These are phyloP conservation scores for Colletotrichum higginsianum DNA, from an alignment of 2,329 filamentous ascomycete genomes.

Conservation along the genomic window DNA sequence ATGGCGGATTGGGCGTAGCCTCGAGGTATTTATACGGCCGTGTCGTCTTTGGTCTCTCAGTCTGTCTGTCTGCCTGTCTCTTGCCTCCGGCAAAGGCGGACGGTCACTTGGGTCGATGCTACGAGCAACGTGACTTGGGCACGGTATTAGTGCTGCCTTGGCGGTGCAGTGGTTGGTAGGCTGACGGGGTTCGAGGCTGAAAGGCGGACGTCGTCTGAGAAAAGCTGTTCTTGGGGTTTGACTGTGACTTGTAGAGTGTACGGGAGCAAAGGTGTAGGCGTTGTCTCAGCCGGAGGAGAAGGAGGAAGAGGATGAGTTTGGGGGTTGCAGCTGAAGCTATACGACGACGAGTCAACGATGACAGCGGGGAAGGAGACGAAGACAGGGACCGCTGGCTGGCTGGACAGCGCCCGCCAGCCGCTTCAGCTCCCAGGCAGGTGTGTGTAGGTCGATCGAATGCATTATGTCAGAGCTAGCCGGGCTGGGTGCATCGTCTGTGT, in stretches of 20 bases:
- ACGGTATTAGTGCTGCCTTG: constrained; percentile 31
- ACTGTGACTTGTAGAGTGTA: constrained; percentile 1
- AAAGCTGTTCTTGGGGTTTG: constrained; percentile 10
- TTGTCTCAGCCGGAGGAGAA: constrained; percentile 24
- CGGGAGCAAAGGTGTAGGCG: constrained; percentile 5
- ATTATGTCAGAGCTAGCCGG: constrained; percentile 36
- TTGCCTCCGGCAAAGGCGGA: constrained; percentile 12
- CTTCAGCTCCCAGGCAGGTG: constrained; percentile 45
- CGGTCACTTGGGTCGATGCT: constrained; percentile 30
- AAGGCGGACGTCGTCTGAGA: constrained; percentile 8
- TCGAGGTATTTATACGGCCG: constrained; percentile 16
- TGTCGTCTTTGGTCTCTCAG: background rate
- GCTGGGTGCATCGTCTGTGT: constrained; percentile 25
- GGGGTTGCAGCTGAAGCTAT: background rate
- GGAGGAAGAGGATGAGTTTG: background rate
- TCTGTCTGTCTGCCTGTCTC: background rate
- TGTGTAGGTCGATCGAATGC: constrained; percentile 18
- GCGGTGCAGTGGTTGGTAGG: constrained; percentile 39
- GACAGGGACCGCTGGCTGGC: constrained; percentile 45
- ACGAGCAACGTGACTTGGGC: constrained; percentile 27
- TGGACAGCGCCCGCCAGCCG: constrained; percentile 13
- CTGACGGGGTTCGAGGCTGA: constrained; percentile 33
- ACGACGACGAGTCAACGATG: background rate
- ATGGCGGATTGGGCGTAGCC: constrained; percentile 1
- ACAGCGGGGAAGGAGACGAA: background rate